phyloP scores from a whole-genome alignment of 768 basidiomycete genomes.

The Tubosaeta sp. region DNA sequence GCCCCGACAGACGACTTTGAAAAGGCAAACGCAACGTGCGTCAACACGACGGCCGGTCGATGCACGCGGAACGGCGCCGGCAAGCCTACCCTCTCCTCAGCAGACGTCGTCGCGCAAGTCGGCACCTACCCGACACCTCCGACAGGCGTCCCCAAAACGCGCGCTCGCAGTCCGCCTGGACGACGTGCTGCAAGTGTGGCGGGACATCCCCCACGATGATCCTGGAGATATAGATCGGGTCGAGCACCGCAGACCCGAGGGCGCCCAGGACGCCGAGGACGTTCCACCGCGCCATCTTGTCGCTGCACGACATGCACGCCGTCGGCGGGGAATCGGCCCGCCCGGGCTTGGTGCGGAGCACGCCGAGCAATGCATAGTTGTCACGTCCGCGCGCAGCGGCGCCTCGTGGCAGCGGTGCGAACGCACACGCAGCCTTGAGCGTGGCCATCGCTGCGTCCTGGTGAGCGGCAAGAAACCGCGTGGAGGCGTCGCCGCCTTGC shows the following conservation, averaged over 20 bases:
- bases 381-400: constrained; percentile 69
- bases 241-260: constrained; percentile 50
- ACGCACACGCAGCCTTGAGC: constrained; percentile 50
- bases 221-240: constrained; percentile 59
- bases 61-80: constrained; percentile 47
- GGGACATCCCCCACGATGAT: constrained; percentile 76
- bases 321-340: constrained; percentile 85
- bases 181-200: constrained; percentile 32
- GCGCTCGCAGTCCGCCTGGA: constrained; percentile 60
- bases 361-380: constrained; percentile 69
- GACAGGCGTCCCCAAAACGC: constrained; percentile 60
- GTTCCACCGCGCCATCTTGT: constrained; percentile 89
- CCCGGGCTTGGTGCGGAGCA: constrained; percentile 90
- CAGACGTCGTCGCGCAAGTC: neutral
- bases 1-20: constrained; percentile 43
- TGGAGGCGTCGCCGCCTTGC: constrained; percentile 88
- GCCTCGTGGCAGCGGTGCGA: constrained; percentile 32
- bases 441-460: constrained; percentile 73
- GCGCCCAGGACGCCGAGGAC: constrained; percentile 85
- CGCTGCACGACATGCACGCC: constrained; percentile 86
- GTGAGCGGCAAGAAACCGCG: constrained; percentile 63
- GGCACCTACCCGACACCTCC: constrained; percentile 36
- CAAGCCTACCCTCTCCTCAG: constrained; percentile 34
- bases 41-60: constrained; percentile 54
- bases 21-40: constrained; percentile 49